Percentiles rank a stretch among this genome's conserved stretches.
Evolutionary conservation across 1,139 yeast genomes (phyloP).

Genomic region (Saccharomycopsis phalli): DNA sequence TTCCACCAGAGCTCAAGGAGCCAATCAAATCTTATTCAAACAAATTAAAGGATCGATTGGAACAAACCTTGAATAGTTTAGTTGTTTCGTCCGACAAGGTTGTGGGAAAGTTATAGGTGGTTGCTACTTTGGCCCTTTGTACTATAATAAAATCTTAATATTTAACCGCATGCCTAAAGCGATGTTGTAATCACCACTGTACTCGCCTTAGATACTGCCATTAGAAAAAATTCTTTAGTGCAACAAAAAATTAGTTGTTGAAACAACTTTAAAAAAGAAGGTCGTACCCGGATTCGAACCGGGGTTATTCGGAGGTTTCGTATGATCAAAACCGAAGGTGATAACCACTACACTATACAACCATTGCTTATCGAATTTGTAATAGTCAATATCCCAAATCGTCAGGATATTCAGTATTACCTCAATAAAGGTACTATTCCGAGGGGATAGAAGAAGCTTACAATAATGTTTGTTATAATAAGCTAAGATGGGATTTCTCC

Average conservation of each 20-base stretch:
- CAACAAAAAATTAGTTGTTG: not conserved
- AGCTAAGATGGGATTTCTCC: too few species aligned
- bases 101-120: slow-evolving; percentile 6
- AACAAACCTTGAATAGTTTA: not conserved
- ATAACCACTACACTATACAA: slow-evolving; percentile 59
- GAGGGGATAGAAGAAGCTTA: too few species aligned
- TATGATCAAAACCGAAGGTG: slow-evolving; percentile 54
- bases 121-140: not conserved
- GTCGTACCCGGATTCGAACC: slow-evolving; percentile 95
- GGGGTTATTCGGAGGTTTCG: slow-evolving; percentile 62
- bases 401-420: too few species aligned
- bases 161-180: not conserved
- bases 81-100: slow-evolving; percentile 2
- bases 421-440: too few species aligned
- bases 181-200: not conserved
- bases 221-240: not conserved
- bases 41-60: not conserved
- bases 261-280: slow-evolving; percentile 27
- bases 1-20: slow-evolving; percentile 3
- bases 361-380: not conserved
- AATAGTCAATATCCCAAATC: too few species aligned
- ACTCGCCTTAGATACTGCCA: not conserved
- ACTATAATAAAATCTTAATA: not conserved
- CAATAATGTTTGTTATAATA: too few species aligned
- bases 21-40: slow-evolving; percentile 5